Evolutionary conservation across 805 yeast genomes (phyloP), one percentile per base, ranked within the genome.

Genomic region (Starmerella floris): DNA sequence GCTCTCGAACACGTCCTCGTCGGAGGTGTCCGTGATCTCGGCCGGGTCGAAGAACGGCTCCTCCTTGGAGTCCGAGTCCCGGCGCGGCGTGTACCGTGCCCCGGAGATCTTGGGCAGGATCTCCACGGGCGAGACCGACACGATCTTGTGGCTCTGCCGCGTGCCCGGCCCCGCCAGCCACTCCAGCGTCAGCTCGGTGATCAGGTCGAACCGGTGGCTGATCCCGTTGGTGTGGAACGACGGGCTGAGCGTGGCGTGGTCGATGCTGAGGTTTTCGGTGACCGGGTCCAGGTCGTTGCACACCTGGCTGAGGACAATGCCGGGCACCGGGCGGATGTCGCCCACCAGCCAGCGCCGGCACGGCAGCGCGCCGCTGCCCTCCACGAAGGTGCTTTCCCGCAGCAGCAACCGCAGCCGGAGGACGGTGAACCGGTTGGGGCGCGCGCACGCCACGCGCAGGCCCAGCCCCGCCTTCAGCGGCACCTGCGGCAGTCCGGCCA

Each of bases 401-500:
- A 48, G 30, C 30, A 42, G 31, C 15, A 48, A 19, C 10, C 49
- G 11, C 27, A 48, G 17, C 13, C 48, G 30, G 19, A 20, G 17
- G n/a, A 48, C 1, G 5, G 10, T 27, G 35, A 45, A 45, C 17
- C 37, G 39, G 2, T 23, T 22, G 19, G 40, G 36, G 11, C 6
- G 9, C 13, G 34, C 30, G 20, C 37, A 30, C 15, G 31, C 39
- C 15, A 48, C 17, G 11, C 40, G 27, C 27, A 45, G 20, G 10
- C 46, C 38, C 11, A 48, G 17, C 5, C 50, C 50, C 15, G 49
- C 35, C 8, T 41, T 30, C 15, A 48, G 33, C 17, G 47, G 49
- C 13, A 39, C 37, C 27, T 48, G 46, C 16, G 47, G 47, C 23
- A 45, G 33, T 8, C 51, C 51, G 13, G 44, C 46, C 5, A 43